Evolutionary conservation across 2,329 filamentous ascomycete species (phyloP).

Genomic region (Penicillium sp.): DNA sequence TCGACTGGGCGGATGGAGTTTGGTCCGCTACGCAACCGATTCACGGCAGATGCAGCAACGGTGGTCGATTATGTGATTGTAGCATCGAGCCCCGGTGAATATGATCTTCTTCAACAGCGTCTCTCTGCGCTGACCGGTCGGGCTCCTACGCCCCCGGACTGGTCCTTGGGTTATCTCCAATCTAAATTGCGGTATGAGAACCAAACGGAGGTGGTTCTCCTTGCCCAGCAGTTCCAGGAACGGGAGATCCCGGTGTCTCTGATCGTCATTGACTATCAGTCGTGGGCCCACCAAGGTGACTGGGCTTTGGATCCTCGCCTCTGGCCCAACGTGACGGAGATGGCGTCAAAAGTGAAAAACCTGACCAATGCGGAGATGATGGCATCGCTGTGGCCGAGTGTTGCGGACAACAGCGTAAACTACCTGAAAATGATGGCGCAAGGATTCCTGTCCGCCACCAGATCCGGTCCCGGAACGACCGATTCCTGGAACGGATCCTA

Average conservation of each 20-base stretch:
- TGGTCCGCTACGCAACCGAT: slow-evolving; percentile 56
- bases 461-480: slow-evolving; percentile 55
- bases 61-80: slow-evolving; percentile 61
- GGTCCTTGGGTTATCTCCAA: slow-evolving; percentile 64
- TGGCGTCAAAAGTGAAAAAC: slow-evolving; percentile 57
- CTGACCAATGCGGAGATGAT: slow-evolving; percentile 59
- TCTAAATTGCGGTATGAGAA: slow-evolving; percentile 63
- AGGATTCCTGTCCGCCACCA: slow-evolving; percentile 56
- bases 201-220: slow-evolving; percentile 57
- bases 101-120: slow-evolving; percentile 52
- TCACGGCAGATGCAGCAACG: slow-evolving; percentile 56
- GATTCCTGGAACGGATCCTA: slow-evolving; percentile 58
- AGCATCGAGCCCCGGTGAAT: slow-evolving; percentile 47
- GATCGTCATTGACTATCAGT: slow-evolving; percentile 64
- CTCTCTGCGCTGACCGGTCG: slow-evolving; percentile 56
- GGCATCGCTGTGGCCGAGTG: slow-evolving; percentile 66
- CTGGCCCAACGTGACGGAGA: slow-evolving; percentile 62
- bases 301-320: slow-evolving; percentile 62
- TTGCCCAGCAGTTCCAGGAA: slow-evolving; percentile 56
- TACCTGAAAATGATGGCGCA: slow-evolving; percentile 58
- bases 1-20: slow-evolving; percentile 58
- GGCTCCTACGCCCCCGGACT: slow-evolving; percentile 62
- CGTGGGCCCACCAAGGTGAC: slow-evolving; percentile 62
- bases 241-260: slow-evolving; percentile 58
- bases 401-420: slow-evolving; percentile 56